These are phyloP conservation scores for Phytophthora palmivora DNA, from an alignment of 352 stramenopile species.

Conservation along the genomic window DNA sequence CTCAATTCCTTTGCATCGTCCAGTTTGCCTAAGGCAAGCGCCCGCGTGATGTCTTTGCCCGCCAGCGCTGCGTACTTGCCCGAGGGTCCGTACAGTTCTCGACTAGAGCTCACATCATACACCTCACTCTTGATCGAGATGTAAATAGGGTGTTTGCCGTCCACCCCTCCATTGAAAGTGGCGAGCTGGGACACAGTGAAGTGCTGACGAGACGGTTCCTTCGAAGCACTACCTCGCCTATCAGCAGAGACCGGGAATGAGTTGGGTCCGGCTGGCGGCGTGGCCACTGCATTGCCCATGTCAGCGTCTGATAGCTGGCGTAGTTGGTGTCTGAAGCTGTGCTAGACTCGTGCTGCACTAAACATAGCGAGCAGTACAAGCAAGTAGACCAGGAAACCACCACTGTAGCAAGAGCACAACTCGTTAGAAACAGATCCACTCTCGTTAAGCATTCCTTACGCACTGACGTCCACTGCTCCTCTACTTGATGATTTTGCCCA, in stretches of 20 bases:
- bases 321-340: constrained; percentile 23
- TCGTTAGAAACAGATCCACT: constrained; percentile 21
- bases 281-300: constrained; percentile 46
- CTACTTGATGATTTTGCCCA: constrained; percentile 81
- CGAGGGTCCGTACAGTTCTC: constrained; percentile 91
- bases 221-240: constrained; percentile 10
- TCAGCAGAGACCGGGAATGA: constrained; percentile 16
- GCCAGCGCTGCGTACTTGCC: constrained; percentile 90
- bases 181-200: constrained; percentile 89
- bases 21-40: constrained; percentile 89
- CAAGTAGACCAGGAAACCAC: constrained; percentile 7
- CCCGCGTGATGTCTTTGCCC: constrained; percentile 90
- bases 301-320: background rate
- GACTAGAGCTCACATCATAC: constrained; percentile 92
- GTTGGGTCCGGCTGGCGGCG: constrained; percentile 34
- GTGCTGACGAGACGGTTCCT: constrained; percentile 26
- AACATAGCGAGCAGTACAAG: constrained; percentile 27
- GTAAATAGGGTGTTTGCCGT: constrained; percentile 87
- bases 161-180: constrained; percentile 77
- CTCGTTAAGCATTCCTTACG: constrained; percentile 14
- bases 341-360: constrained; percentile 26
- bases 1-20: constrained; percentile 69
- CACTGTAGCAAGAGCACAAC: constrained; percentile 5
- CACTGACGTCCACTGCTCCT: constrained; percentile 17
- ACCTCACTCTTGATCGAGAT: constrained; percentile 92